These are phyloP conservation scores for Diplodia intermedia DNA, from an alignment of 2,329 filamentous ascomycete species.

Conservation along the genomic window DNA sequence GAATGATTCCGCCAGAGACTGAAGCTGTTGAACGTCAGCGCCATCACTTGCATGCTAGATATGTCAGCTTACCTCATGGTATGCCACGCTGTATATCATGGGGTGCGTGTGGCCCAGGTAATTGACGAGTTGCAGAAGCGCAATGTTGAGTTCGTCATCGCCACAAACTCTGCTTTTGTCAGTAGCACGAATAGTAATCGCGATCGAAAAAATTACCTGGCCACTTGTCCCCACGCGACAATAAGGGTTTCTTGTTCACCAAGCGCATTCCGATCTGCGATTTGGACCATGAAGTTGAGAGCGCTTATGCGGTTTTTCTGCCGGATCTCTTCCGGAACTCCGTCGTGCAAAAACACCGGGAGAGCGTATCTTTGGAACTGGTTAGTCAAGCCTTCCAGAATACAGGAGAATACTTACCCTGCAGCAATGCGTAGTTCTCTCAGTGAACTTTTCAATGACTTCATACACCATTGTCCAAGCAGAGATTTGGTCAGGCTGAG, in stretches of 20 bases:
- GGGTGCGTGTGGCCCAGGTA: constrained; percentile 85
- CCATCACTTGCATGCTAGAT: neutral
- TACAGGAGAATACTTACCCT: constrained; percentile 57
- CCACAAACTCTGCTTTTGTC: constrained; percentile 62
- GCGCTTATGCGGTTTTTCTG: constrained; percentile 72
- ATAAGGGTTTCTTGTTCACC: constrained; percentile 83
- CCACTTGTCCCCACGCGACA: constrained; percentile 84
- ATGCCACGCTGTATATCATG: constrained; percentile 80
- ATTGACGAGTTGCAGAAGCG: constrained; percentile 81
- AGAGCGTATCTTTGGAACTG: constrained; percentile 63
- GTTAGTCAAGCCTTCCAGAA: neutral
- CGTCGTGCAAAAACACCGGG: constrained; percentile 67
- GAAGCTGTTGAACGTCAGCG: constrained; percentile 57
- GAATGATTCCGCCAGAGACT: constrained; percentile 72
- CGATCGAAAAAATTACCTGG: constrained; percentile 58
- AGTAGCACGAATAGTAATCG: constrained; percentile 42
- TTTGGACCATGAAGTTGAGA: constrained; percentile 72
- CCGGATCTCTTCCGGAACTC: constrained; percentile 56
- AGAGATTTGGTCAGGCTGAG: constrained; percentile 71
- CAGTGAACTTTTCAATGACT: constrained; percentile 80
- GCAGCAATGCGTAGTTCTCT: constrained; percentile 85
- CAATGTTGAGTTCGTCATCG: constrained; percentile 85
- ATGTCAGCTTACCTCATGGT: constrained; percentile 68
- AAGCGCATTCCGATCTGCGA: constrained; percentile 72
- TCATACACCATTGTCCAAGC: constrained; percentile 80